phyloP scores from a whole-genome alignment of 2,329 filamentous ascomycete species.

The Colletotrichum navitas region DNA sequence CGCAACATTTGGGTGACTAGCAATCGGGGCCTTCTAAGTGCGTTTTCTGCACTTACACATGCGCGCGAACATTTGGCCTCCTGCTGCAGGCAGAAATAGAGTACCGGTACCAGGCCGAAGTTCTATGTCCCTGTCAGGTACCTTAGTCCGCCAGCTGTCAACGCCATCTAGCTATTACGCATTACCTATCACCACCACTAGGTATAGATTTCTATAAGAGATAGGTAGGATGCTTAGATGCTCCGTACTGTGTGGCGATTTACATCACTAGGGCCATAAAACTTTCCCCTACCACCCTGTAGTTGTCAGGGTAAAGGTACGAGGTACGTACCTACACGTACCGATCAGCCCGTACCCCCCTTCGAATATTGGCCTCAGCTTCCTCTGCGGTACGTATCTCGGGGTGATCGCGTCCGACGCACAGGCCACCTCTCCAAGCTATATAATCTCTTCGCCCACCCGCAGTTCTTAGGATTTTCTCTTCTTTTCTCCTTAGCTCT shows the following conservation, averaged over 20 bases:
- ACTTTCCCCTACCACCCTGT: fast-evolving
- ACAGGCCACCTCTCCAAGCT: constrained; percentile 9
- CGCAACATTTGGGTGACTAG: no score
- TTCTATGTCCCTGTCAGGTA: no score
- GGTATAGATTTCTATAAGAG: no score
- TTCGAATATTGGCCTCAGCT: constrained; percentile 8
- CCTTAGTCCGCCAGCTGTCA: no score
- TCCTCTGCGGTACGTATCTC: constrained; percentile 17
- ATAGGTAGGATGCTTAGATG: no score
- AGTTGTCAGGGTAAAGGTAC: not conserved
- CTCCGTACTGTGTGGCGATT: no score
- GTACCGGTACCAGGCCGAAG: no score
- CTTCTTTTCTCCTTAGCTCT: constrained; percentile 49
- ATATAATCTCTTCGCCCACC: constrained; percentile 9
- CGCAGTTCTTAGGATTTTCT: constrained; percentile 47
- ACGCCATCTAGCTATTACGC: no score
- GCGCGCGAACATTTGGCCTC: no score
- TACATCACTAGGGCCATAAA: no score
- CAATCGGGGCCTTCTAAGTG: no score
- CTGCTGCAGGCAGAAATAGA: not conserved
- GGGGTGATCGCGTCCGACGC: constrained; percentile 10
- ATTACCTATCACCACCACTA: no score
- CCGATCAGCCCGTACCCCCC: not conserved
- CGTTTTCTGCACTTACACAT: not conserved
- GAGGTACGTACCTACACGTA: not conserved